A percentile compares a stretch with the other conserved stretches of the same genome.
phyloP scores from a whole-genome alignment of 345 rosid genomes.

The Eucalyptus virginea region DNA sequence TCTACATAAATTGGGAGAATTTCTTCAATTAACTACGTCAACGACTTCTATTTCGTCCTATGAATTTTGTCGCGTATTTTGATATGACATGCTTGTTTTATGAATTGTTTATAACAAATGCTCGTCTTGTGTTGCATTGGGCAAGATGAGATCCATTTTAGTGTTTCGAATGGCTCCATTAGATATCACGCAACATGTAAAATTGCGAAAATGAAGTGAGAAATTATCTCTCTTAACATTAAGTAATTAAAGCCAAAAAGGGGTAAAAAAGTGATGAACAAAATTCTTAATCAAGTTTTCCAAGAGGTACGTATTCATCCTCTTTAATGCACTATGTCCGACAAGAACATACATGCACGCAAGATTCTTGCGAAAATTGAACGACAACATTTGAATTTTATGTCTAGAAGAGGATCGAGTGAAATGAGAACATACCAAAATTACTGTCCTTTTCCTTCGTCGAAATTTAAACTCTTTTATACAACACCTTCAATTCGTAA shows the following conservation, averaged over 20 bases:
- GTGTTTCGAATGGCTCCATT: background rate
- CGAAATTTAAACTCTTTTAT: too few species aligned
- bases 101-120: background rate
- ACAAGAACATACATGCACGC: too few species aligned
- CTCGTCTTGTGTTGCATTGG: background rate
- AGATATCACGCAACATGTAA: background rate
- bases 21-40: fast-evolving
- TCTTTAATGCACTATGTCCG: background rate
- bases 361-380: too few species aligned
- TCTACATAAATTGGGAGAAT: background rate
- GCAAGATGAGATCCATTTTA: background rate
- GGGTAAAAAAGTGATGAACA: background rate
- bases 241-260: background rate
- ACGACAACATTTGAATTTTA: background rate
- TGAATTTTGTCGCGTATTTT: background rate
- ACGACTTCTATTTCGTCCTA: fast-evolving
- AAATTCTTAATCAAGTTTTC: background rate
- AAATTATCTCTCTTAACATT: background rate
- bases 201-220: background rate
- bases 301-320: background rate
- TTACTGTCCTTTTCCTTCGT: background rate
- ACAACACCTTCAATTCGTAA: too few species aligned
- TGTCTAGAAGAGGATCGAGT: background rate
- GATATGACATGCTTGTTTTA: background rate
- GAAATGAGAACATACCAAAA: background rate